Evolutionary conservation across 2,329 filamentous ascomycete genomes (phyloP).

Genomic region (Verticillium tricorpus): DNA sequence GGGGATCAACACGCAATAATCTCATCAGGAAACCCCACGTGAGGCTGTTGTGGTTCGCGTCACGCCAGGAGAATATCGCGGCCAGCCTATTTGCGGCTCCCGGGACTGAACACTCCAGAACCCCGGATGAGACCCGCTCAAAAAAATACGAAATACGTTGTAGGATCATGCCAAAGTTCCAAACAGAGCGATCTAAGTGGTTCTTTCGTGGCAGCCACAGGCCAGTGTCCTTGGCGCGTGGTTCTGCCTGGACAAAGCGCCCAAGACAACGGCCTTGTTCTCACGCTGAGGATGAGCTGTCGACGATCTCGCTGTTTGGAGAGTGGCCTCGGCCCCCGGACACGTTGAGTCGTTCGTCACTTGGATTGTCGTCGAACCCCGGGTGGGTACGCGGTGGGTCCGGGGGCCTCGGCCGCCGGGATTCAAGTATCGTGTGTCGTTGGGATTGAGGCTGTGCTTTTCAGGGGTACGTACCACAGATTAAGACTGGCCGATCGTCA

Average conservation of each 20-base stretch:
- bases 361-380: not conserved
- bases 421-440: not conserved
- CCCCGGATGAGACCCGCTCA: not conserved
- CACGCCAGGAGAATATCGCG: not conserved
- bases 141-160: not conserved
- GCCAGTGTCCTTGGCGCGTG: not conserved
- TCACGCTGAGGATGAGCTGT: too few species aligned
- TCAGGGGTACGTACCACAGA: not conserved
- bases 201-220: not conserved
- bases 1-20: not conserved
- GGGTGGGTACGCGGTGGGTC: slow-evolving; percentile 3
- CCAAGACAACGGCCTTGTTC: too few species aligned
- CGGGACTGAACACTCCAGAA: not conserved
- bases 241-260: too few species aligned
- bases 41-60: not conserved
- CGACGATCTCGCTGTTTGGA: not conserved
- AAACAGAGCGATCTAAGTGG: not conserved
- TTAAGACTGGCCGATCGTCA: too few species aligned
- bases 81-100: not conserved
- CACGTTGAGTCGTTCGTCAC: not conserved
- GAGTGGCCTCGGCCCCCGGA: not conserved
- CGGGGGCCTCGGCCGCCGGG: not conserved
- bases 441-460: not conserved
- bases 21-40: not conserved
- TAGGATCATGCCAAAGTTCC: not conserved